Conservation (phyloP, 192 early-diverging fungal species). For the Chytriomyces sp. region DNA sequence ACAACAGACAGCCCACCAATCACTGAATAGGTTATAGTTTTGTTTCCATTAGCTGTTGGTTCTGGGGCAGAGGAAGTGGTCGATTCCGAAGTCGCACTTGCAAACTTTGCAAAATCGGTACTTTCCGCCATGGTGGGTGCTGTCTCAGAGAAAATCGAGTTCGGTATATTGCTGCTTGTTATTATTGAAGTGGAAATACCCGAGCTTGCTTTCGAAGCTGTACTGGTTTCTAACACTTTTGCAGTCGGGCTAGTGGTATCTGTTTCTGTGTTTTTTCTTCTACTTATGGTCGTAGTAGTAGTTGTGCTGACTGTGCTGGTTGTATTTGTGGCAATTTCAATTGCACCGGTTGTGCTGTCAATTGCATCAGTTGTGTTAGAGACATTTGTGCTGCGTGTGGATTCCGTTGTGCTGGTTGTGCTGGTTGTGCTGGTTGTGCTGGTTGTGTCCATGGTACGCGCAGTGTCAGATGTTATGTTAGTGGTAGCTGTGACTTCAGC, state of each 20-base stretch:
- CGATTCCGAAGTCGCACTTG: neutral
- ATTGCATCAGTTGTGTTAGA: neutral
- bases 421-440: neutral
- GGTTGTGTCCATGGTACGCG: conserved; percentile 1
- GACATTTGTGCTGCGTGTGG: neutral
- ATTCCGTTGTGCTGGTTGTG: neutral
- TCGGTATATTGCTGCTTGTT: too few species aligned
- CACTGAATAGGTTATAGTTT: neutral
- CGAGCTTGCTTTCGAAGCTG: neutral
- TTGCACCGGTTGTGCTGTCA: neutral
- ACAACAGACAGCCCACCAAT: neutral
- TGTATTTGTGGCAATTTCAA: neutral
- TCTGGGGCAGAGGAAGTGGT: neutral
- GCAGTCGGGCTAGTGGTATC: neutral
- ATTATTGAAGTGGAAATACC: neutral
- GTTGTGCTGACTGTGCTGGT: neutral
- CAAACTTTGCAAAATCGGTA: neutral
- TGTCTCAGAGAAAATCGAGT: too few species aligned
- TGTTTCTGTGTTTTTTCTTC: neutral
- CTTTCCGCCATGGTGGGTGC: neutral
- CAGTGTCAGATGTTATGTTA: conserved; percentile 39
- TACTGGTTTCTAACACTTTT: neutral
- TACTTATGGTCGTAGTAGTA: neutral
- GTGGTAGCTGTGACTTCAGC: neutral
- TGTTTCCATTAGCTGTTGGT: neutral